Evolutionary conservation across 2,329 filamentous ascomycete species (phyloP), one percentile per base, ranked within the genome.

Genomic region (Chlorencoelia australis): DNA sequence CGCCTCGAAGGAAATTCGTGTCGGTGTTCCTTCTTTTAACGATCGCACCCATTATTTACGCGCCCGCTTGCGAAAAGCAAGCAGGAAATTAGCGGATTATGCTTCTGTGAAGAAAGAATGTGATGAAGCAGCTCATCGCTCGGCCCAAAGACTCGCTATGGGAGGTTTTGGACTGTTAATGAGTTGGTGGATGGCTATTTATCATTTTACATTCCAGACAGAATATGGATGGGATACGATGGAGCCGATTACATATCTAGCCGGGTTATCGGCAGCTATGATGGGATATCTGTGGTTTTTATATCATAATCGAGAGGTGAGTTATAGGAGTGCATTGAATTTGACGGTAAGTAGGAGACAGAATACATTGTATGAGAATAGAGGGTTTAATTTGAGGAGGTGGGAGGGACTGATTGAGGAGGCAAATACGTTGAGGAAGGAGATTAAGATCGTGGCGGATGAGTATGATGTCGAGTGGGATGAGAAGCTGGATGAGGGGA

Each of bases 401-500:
- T 95, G 88, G 88, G 83, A 93, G 51, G 64, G 68, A 4, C 54
- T 93, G 20, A 74, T 93, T 3, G 76, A 87, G 31, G 86, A 94
- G 44, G 84, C 78, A 0, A 94, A 94, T 54, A 62, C 69, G 2
- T 59, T 94, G 45, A 65, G 87, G 5, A 72, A 70, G 45, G 88
- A 95, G 60, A 82, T 95, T 57, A 82, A 81, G 60, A 69, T 70
- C 11, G 73, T 93, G 7, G 86, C 88, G 0, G 73, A 78, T 21
- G 86, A 94, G 60, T 94, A 94, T 56, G 86, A 93, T 49, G 84
- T 88, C 6, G 84, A 89, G 34, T 94, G 86, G 84, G 75, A 94
- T 50, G 85, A 91, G 63, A 70, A 68, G 42, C 65, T 65, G 44
- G 83, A 93, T 47, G 74, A 89, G 34, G 76, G 75, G 9, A 73